Conservation (phyloP, 495 filamentous ascomycete genomes). For the Bacidia gigantensis region DNA sequence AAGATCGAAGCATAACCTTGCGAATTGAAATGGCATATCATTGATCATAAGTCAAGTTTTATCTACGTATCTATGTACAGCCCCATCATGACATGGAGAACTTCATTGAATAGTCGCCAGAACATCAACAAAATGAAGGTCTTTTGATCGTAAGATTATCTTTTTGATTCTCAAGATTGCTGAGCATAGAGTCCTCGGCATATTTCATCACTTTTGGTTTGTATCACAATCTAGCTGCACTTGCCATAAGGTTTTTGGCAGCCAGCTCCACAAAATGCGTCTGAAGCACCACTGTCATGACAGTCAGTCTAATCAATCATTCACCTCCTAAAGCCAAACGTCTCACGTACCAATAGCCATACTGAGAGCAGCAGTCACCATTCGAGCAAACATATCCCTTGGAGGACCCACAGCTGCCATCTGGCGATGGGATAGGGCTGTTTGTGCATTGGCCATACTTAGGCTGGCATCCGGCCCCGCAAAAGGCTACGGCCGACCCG, state of each 20-base stretch:
- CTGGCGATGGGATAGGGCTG: conserved; percentile 1
- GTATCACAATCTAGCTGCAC: conserved; percentile 1
- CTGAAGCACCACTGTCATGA: not conserved
- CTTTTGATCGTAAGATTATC: no score
- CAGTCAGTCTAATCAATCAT: not conserved
- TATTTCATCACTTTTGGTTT: no score
- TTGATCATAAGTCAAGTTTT: no score
- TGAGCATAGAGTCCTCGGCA: no score
- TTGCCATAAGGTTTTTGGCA: conserved; percentile 1
- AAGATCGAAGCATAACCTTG: no score
- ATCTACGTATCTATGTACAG: no score
- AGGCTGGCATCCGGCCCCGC: conserved; percentile 4
- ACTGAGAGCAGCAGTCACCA: not conserved
- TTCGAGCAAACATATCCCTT: not conserved
- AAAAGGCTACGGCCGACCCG: not conserved
- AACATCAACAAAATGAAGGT: no score
- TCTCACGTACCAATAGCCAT: conserved; percentile 4
- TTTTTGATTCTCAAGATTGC: no score
- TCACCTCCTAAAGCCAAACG: no score
- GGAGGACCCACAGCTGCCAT: not conserved
- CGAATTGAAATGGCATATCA: no score
- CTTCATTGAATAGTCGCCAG: no score
- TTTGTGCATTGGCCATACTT: not conserved
- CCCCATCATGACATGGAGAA: no score
- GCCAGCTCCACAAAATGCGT: conserved; percentile 2